These are phyloP conservation scores for Rhizophagus sp. DNA, from an alignment of 192 early-diverging fungal genomes.

Conservation along the genomic window DNA sequence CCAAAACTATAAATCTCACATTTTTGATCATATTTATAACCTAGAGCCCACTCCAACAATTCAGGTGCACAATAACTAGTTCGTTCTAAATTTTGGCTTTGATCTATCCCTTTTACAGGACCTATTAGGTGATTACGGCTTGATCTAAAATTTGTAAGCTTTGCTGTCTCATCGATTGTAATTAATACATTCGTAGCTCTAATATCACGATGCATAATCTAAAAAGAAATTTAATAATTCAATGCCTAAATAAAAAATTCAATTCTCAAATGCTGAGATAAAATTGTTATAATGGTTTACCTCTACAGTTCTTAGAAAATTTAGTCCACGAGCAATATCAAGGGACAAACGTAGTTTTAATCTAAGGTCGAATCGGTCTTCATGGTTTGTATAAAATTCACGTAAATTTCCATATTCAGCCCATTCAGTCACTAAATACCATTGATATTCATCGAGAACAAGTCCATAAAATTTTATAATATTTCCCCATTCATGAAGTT, in stretches of 20 bases:
- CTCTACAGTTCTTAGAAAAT: not conserved
- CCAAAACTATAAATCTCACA: no score
- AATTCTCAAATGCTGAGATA: no score
- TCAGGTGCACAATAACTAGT: no score
- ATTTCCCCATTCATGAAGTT: not conserved
- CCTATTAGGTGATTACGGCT: no score
- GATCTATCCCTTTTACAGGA: rapidly evolving
- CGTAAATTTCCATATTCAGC: slow-evolving; percentile 13
- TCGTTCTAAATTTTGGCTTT: no score
- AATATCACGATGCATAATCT: slow-evolving; percentile 18
- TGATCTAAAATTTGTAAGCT: no score
- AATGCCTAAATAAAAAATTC: not conserved
- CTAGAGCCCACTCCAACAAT: no score
- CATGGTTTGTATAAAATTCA: not conserved
- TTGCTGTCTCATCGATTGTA: not conserved
- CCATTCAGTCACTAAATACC: slow-evolving; percentile 25
- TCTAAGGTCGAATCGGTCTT: not conserved
- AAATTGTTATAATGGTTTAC: no score
- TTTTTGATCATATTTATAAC: no score
- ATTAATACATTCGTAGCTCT: not conserved
- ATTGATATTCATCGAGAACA: not conserved
- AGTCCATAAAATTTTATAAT: slow-evolving; percentile 22
- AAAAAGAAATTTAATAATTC: no score
- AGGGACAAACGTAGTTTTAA: not conserved
- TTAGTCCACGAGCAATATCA: slow-evolving; percentile 24